Base-by-base conservation (phyloP, 2,329 filamentous ascomycete genomes). In the Aspergillus pseudoglaucus region DNA sequence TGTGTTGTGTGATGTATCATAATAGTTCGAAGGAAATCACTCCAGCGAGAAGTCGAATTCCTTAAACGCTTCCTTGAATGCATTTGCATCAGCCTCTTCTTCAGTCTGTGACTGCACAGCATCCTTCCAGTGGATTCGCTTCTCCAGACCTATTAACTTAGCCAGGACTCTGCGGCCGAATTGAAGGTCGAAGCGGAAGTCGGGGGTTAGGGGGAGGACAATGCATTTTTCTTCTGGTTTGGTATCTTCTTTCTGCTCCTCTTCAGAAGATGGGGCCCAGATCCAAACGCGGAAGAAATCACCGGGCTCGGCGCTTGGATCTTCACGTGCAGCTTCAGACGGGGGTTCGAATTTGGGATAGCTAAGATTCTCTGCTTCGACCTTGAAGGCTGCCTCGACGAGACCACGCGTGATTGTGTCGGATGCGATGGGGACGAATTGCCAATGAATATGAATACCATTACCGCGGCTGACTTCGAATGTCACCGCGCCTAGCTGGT, bases 391-490 rank as follows among this genome's bases (percentile, higher is more conserved):
- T 0, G 87, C 88, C 65, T 95, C 89, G 0, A 95, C 87, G 1
- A 95, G 75, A 0, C 87, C 87, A 42, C 82, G 82, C 17, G 71
- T 73, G 44, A 95, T 79, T 40, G 88, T 72, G 8, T 85, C 77
- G 0, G 79, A 74, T 0, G 86, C 80, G 0, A 94, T 75, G 1
- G 93, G 89, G 25, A 97, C 73, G 57, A 94, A 86, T 68, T 98
- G 94, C 93, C 90, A 96, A 62, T 97, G 91, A 1, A 85, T 78
- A 64, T 98, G 93, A 47, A 97, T 83, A 47, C 93, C 89, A 45
- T 80, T 80, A 4, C 76, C 77, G 44, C 90, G 84, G 63, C 84
- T 91, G 59, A 98, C 90, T 70, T 97, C 93, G 83, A 89, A 98
- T 0, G 89, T 93, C 1, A 97, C 86, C 2, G 84, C 81, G 14